phyloP scores from a whole-genome alignment of 2,329 filamentous ascomycete genomes.

The Xylariaceae sp. region DNA sequence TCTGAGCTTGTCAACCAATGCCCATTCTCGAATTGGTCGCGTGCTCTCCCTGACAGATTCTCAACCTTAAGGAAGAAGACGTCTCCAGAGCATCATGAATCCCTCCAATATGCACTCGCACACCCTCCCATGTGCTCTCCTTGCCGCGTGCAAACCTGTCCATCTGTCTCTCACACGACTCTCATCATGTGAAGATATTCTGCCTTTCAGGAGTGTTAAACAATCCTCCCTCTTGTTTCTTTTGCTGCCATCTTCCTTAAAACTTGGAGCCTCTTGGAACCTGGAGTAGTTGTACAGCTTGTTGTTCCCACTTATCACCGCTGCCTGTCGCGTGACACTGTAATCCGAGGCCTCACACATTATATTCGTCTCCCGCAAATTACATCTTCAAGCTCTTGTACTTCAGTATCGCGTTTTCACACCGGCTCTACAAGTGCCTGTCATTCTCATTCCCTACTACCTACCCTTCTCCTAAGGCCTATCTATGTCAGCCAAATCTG shows the following conservation, averaged over 20 bases:
- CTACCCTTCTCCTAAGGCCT: background rate
- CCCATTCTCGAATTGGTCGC: constrained; percentile 31
- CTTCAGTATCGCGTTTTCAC: background rate
- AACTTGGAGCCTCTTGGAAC: constrained; percentile 1
- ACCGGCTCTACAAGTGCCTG: background rate
- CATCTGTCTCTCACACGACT: background rate
- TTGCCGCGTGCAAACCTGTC: background rate
- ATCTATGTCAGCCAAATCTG: background rate
- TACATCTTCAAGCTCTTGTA: background rate
- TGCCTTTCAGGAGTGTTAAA: background rate
- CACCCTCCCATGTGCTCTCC: constrained; percentile 18
- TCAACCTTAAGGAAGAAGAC: constrained; percentile 10
- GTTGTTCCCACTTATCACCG: constrained; percentile 4
- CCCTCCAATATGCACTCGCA: constrained; percentile 20
- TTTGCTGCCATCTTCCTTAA: constrained; percentile 3
- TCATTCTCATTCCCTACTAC: background rate
- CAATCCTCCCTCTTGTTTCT: background rate
- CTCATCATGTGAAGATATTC: background rate
- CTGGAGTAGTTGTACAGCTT: constrained; percentile 6
- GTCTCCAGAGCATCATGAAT: constrained; percentile 1
- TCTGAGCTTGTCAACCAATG: constrained; percentile 21
- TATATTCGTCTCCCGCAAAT: background rate
- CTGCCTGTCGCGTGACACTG: constrained; percentile 19
- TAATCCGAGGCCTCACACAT: background rate
- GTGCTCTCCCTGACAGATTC: constrained; percentile 26